Evolutionary conservation across 2,329 filamentous ascomycete species (phyloP).

Genomic region (Blumeria hordei): DNA sequence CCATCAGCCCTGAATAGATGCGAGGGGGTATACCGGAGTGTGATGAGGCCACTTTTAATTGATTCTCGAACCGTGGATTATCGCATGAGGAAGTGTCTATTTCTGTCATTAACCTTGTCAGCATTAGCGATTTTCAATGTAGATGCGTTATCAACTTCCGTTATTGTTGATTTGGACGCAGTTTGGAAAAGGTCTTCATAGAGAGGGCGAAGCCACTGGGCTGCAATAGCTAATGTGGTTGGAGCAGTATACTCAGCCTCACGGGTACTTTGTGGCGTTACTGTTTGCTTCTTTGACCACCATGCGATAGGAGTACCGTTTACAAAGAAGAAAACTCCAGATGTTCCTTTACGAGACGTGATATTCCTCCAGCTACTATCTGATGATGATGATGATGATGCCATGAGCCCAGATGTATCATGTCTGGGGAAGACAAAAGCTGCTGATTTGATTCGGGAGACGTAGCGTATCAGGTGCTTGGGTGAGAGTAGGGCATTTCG

Average conservation of each 20-base stretch:
- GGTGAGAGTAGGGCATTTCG: background rate
- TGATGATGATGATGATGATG: background rate
- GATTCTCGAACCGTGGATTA: background rate
- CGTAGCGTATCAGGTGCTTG: background rate
- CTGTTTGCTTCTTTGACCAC: background rate
- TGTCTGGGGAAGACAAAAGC: background rate
- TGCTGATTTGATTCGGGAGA: background rate
- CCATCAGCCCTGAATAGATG: background rate
- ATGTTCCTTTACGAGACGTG: background rate
- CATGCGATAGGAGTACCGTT: background rate
- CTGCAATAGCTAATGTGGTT: too few species aligned
- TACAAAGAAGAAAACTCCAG: background rate
- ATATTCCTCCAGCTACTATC: background rate
- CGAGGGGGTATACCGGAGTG: background rate
- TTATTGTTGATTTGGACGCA: background rate
- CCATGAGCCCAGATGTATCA: background rate
- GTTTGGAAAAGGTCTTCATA: background rate
- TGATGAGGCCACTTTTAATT: background rate
- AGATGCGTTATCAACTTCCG: background rate
- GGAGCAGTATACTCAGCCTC: too few species aligned
- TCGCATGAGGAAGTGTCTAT: background rate
- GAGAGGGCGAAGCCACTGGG: background rate
- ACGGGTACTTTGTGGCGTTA: background rate
- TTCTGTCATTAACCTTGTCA: background rate
- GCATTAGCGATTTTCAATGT: background rate